These are phyloP conservation scores for Chamaenerion angustifolium DNA, from an alignment of 345 rosid species.

Conservation along the genomic window DNA sequence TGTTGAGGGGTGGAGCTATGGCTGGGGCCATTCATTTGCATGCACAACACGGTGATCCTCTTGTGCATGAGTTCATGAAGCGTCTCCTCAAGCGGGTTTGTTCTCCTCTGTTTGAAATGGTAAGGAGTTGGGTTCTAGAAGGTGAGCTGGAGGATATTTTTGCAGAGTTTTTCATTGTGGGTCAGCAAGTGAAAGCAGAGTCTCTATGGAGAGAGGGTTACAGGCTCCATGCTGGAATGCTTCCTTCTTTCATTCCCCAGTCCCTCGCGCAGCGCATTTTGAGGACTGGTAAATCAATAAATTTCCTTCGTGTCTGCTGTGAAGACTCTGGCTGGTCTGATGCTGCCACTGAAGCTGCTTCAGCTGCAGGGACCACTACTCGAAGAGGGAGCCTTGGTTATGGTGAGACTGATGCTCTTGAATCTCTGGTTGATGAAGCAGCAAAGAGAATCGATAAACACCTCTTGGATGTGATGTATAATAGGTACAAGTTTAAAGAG, in stretches of 20 bases:
- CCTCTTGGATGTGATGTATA: slow-evolving; percentile 70
- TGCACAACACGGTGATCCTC: slow-evolving; percentile 90
- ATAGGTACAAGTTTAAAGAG: slow-evolving; percentile 70
- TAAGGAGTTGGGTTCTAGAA: slow-evolving; percentile 98
- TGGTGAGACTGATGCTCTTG: slow-evolving; percentile 96
- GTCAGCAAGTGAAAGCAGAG: slow-evolving; percentile 89
- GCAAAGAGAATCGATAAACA: slow-evolving; percentile 95
- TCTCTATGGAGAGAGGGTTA: slow-evolving; percentile 99
- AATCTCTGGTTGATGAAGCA: slow-evolving; percentile 70
- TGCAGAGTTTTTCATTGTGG: slow-evolving; percentile 77
- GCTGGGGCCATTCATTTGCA: slow-evolving; percentile 95
- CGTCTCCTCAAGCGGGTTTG: slow-evolving; percentile 69
- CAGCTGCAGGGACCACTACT: slow-evolving; percentile 89
- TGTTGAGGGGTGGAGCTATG: slow-evolving; percentile 90
- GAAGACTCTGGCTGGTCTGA: slow-evolving; percentile 96
- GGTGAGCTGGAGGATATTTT: slow-evolving; percentile 93
- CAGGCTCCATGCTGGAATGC: slow-evolving; percentile 72
- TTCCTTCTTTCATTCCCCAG: slow-evolving; percentile 84
- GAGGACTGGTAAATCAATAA: slow-evolving; percentile 94
- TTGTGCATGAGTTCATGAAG: slow-evolving; percentile 82
- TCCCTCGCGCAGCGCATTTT: slow-evolving; percentile 81
- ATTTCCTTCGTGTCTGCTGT: slow-evolving; percentile 90
- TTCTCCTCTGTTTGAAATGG: slow-evolving; percentile 96
- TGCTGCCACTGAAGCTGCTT: slow-evolving; percentile 80
- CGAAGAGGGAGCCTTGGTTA: slow-evolving; percentile 87